Percentiles rank a stretch among this genome's conserved stretches.
phyloP scores from a whole-genome alignment of 371 early-diverging fungal species.

The Batkoa obscura region DNA sequence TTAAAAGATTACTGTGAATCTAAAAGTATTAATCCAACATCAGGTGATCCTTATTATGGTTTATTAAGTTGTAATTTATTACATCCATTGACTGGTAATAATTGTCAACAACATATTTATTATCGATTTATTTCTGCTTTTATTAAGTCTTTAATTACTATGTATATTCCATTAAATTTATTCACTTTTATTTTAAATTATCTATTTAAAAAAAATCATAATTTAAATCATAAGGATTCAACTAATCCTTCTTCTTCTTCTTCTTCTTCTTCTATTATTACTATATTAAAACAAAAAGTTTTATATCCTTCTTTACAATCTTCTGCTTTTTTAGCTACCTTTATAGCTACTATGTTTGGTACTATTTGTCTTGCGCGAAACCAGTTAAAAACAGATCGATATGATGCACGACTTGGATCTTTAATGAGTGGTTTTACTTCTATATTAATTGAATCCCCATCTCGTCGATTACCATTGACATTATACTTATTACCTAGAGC shows the following conservation, averaged over 20 bases:
- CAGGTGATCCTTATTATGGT: conserved; percentile 1
- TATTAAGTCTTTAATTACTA: background rate
- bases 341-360: background rate
- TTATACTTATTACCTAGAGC: background rate
- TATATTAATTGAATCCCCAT: background rate
- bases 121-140: background rate
- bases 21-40: background rate
- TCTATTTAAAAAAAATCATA: background rate
- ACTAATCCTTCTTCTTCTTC: too few species aligned
- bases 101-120: background rate
- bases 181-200: background rate
- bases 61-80: background rate
- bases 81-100: background rate
- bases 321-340: conserved; percentile 1
- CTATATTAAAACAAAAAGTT: background rate
- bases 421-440: background rate
- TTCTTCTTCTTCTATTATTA: background rate
- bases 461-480: background rate
- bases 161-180: conserved; percentile 1
- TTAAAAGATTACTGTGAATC: background rate
- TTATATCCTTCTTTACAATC: background rate
- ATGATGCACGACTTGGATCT: background rate
- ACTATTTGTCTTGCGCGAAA: background rate
- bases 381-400: background rate
- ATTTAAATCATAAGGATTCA: background rate